Percentiles rank a stretch among this genome's conserved stretches.
Evolutionary conservation across 106 monocot species (phyloP).

Genomic region (Agapanthus africanus): DNA sequence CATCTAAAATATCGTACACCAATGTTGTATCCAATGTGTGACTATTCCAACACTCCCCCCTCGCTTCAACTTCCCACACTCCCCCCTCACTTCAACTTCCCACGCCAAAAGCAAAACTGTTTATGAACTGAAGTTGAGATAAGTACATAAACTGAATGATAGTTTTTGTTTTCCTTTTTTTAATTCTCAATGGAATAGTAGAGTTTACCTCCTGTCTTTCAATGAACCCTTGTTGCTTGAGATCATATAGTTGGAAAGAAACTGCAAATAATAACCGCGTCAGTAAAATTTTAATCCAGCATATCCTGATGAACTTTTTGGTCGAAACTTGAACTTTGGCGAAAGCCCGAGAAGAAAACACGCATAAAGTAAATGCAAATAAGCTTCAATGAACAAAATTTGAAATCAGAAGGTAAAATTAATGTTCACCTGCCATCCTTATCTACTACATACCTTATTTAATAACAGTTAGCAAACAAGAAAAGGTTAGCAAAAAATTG

Average conservation of each 20-base stretch:
- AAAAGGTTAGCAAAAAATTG: background rate
- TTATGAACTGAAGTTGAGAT: background rate
- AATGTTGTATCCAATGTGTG: too few species aligned
- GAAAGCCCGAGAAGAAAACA: background rate
- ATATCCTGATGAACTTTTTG: background rate
- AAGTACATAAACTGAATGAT: background rate
- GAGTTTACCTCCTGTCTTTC: slow-evolving; percentile 85
- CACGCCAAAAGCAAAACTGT: background rate
- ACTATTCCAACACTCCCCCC: too few species aligned
- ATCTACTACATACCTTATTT: background rate
- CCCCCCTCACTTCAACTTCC: too few species aligned
- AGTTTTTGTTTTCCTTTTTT: too few species aligned
- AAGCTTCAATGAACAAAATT: slow-evolving; percentile 1
- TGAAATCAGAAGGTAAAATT: background rate
- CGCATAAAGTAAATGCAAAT: background rate
- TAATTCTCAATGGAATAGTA: background rate
- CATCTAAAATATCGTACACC: too few species aligned
- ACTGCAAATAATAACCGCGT: slow-evolving; percentile 38
- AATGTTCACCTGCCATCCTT: background rate
- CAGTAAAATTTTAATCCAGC: background rate
- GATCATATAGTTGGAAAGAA: slow-evolving; percentile 92
- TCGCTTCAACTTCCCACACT: too few species aligned
- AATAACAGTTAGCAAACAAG: background rate
- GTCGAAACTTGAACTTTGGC: background rate
- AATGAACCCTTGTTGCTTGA: slow-evolving; percentile 96